Percentiles rank a stretch among this genome's conserved stretches.
Conservation (phyloP, 192 early-diverging fungal species). For the Linnemannia elongata region DNA sequence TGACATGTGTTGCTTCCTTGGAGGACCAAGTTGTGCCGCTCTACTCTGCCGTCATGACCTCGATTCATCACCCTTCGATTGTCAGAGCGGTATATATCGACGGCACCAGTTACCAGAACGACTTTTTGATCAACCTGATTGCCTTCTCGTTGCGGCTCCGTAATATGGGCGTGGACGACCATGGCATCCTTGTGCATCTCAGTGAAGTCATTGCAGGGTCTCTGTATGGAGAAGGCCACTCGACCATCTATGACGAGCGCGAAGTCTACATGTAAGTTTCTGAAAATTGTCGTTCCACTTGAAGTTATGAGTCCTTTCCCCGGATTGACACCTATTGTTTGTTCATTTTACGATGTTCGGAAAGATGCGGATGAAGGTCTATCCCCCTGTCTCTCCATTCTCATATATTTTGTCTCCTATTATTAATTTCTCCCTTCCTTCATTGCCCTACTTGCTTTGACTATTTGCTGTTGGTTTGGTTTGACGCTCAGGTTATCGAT, state of each 20-base stretch:
- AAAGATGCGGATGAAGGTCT: not conserved
- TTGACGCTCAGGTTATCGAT: conserved; percentile 30
- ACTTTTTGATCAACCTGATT: conserved; percentile 91
- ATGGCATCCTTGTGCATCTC: conserved; percentile 87
- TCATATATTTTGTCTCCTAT: not conserved
- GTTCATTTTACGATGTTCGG: not conserved
- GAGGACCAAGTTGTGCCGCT: conserved; percentile 97
- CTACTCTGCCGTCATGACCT: conserved; percentile 81
- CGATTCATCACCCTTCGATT: conserved; percentile 82
- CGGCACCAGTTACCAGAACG: conserved; percentile 79
- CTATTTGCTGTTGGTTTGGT: conserved; percentile 14
- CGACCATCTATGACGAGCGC: conserved; percentile 91
- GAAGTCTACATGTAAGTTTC: conserved; percentile 78
- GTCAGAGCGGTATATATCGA: conserved; percentile 93
- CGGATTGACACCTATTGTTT: not conserved
- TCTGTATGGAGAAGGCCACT: conserved; percentile 87
- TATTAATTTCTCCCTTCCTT: not conserved
- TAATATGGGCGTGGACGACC: conserved; percentile 90
- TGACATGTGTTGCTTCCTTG: conserved; percentile 88
- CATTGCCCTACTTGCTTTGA: not conserved
- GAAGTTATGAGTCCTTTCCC: not conserved
- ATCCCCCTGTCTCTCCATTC: too few relatives aligned
- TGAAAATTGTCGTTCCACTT: not conserved
- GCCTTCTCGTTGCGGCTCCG: conserved; percentile 88
- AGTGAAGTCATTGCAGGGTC: conserved; percentile 90